These are phyloP conservation scores for Musa itinerans DNA, from an alignment of 176 grass and related monocot genomes.

Conservation along the genomic window DNA sequence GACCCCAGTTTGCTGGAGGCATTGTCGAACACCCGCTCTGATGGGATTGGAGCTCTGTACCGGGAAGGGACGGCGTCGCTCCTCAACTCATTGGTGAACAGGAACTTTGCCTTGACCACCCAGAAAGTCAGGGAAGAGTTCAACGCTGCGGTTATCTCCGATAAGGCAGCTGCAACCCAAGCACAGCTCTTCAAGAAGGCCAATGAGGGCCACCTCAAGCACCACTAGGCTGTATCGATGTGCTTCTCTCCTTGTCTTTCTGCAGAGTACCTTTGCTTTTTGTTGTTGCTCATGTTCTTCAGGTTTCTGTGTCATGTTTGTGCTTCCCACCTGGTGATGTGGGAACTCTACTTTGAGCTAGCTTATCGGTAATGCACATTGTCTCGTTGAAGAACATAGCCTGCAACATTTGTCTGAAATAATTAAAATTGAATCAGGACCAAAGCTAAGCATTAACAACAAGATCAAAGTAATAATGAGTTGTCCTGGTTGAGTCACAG, in stretches of 20 bases:
- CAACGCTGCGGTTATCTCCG: slow-evolving; percentile 27
- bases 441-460: no score
- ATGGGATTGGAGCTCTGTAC: slow-evolving; percentile 59
- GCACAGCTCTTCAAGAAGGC: slow-evolving; percentile 61
- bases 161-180: slow-evolving; percentile 39
- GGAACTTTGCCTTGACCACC: slow-evolving; percentile 46
- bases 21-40: slow-evolving; percentile 49
- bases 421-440: no score
- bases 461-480: neutral
- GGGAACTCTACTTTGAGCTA: no score
- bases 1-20: slow-evolving; percentile 60
- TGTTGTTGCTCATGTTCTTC: neutral
- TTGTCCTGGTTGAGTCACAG: neutral
- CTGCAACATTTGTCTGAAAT: no score
- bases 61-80: slow-evolving; percentile 72
- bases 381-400: no score
- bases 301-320: neutral
- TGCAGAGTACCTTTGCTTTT: neutral
- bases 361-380: no score
- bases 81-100: slow-evolving; percentile 73
- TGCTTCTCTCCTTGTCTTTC: neutral
- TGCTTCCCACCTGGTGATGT: no score
- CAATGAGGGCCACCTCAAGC: slow-evolving; percentile 39
- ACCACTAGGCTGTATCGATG: neutral
- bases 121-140: slow-evolving; percentile 64